Conservation (phyloP, 1,284 basidiomycete species). For the Coriolopsis trogii region DNA sequence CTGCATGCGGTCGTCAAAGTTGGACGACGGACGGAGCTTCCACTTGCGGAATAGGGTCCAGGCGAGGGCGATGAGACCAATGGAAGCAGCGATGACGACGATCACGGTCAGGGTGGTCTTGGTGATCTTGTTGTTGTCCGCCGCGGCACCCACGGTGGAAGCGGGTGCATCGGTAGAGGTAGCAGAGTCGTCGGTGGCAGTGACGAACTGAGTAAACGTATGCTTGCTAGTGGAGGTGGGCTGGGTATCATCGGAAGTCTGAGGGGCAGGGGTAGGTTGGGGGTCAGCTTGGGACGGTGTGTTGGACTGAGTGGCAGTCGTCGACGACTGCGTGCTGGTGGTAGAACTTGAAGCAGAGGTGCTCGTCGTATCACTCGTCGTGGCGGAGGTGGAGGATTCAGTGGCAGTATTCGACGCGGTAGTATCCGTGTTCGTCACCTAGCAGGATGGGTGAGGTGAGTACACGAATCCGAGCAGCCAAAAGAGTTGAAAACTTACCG, state of each 20-base stretch:
- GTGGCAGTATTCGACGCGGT: background rate
- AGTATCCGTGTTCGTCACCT: background rate
- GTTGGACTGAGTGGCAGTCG: slow-evolving; percentile 1
- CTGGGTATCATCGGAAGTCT: slow-evolving; percentile 20
- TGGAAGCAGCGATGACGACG: slow-evolving; percentile 67
- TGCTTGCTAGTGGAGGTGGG: slow-evolving; percentile 3
- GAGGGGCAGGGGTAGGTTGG: slow-evolving; percentile 19
- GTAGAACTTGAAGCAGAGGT: slow-evolving; percentile 12
- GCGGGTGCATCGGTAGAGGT: slow-evolving; percentile 15
- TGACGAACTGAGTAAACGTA: slow-evolving; percentile 20
- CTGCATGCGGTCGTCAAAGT: slow-evolving; percentile 81
- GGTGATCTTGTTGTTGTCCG: slow-evolving; percentile 36
- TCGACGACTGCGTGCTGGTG: slow-evolving; percentile 21
- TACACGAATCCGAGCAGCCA: no score
- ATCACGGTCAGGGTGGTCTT: slow-evolving; percentile 70
- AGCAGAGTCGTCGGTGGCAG: slow-evolving; percentile 17
- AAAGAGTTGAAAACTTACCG: no score
- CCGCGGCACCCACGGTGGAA: slow-evolving; percentile 16
- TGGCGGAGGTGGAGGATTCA: slow-evolving; percentile 20
- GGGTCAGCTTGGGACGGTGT: slow-evolving; percentile 22
- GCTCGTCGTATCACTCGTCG: slow-evolving; percentile 4
- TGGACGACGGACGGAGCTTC: slow-evolving; percentile 81
- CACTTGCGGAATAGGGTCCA: slow-evolving; percentile 93
- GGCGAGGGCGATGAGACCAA: slow-evolving; percentile 70
- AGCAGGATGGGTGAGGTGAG: no score